These are phyloP conservation scores for Phyllosticta capitalensis DNA, from an alignment of 2,329 filamentous ascomycete species.

Conservation along the genomic window DNA sequence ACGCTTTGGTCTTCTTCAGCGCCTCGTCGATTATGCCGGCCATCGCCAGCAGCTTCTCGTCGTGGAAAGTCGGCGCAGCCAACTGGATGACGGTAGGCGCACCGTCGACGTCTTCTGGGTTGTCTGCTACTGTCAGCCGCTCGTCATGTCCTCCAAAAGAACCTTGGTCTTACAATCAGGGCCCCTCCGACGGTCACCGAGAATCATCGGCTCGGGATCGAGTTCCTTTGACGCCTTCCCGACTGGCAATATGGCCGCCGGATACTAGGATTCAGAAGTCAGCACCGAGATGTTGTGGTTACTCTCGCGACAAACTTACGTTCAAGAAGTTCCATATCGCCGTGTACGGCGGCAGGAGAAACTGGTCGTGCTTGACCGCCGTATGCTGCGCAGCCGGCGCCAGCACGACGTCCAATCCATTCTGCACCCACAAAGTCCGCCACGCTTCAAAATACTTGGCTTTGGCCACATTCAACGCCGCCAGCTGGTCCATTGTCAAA, in stretches of 20 bases:
- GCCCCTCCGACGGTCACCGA: slow-evolving; percentile 21
- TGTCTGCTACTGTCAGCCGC: not conserved
- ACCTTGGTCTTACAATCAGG: slow-evolving; percentile 23
- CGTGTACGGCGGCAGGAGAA: slow-evolving; percentile 37
- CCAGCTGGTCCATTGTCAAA: slow-evolving; percentile 30
- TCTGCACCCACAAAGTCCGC: slow-evolving; percentile 32
- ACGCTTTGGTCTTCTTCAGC: not conserved
- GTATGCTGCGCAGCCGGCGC: slow-evolving; percentile 42
- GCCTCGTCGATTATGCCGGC: slow-evolving; percentile 25
- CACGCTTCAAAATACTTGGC: slow-evolving; percentile 31
- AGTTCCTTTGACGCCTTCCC: slow-evolving; percentile 33
- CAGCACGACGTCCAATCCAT: slow-evolving; percentile 42
- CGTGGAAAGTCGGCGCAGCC: slow-evolving; percentile 37
- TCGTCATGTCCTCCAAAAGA: not conserved
- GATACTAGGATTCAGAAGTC: slow-evolving; percentile 27
- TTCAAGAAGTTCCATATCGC: slow-evolving; percentile 44
- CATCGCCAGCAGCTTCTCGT: slow-evolving; percentile 36
- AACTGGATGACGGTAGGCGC: slow-evolving; percentile 40
- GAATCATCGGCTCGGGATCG: slow-evolving; percentile 27
- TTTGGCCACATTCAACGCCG: slow-evolving; percentile 33
- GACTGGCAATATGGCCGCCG: slow-evolving; percentile 41
- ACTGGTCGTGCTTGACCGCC: slow-evolving; percentile 29
- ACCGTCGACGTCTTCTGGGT: not conserved
- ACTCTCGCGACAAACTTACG: not conserved
- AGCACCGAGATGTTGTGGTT: not conserved